phyloP scores from a whole-genome alignment of 495 filamentous ascomycete genomes.

The Diplogelasinospora grovesii region DNA sequence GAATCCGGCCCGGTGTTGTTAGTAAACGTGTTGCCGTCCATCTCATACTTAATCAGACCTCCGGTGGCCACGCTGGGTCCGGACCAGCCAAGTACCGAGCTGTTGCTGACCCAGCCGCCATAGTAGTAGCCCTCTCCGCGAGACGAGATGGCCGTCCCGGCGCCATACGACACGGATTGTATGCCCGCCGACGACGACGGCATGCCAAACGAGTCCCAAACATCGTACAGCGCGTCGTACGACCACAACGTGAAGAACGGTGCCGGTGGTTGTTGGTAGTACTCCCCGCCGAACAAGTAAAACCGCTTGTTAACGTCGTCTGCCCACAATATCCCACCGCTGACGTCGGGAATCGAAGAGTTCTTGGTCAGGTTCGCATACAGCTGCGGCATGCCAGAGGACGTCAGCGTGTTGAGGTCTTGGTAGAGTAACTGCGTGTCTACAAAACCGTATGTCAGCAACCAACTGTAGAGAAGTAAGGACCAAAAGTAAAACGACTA shows the following conservation, averaged over 20 bases:
- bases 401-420: slow-evolving; percentile 36
- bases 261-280: slow-evolving; percentile 25
- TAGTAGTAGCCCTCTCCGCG: slow-evolving; percentile 25
- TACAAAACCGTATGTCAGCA: slow-evolving; percentile 11
- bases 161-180: slow-evolving; percentile 23
- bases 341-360: slow-evolving; percentile 34
- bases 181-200: slow-evolving; percentile 8
- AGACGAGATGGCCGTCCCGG: slow-evolving; percentile 14
- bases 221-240: slow-evolving; percentile 40
- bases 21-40: slow-evolving; percentile 32
- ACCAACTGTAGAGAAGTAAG: background rate
- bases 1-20: slow-evolving; percentile 42
- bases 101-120: slow-evolving; percentile 44
- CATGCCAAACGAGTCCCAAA: slow-evolving; percentile 30
- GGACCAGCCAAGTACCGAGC: slow-evolving; percentile 37
- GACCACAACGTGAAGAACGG: slow-evolving; percentile 31
- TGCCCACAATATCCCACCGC: slow-evolving; percentile 44
- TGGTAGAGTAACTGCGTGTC: slow-evolving; percentile 41
- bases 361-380: slow-evolving; percentile 46
- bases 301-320: slow-evolving; percentile 48
- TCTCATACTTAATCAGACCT: slow-evolving; percentile 38
- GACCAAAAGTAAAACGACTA: slow-evolving; percentile 1
- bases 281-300: slow-evolving; percentile 49
- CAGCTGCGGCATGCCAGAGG: slow-evolving; percentile 41
- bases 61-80: slow-evolving; percentile 31